Conservation (phyloP, 2,329 filamentous ascomycete genomes). For the Sclerotinia spermophila region DNA sequence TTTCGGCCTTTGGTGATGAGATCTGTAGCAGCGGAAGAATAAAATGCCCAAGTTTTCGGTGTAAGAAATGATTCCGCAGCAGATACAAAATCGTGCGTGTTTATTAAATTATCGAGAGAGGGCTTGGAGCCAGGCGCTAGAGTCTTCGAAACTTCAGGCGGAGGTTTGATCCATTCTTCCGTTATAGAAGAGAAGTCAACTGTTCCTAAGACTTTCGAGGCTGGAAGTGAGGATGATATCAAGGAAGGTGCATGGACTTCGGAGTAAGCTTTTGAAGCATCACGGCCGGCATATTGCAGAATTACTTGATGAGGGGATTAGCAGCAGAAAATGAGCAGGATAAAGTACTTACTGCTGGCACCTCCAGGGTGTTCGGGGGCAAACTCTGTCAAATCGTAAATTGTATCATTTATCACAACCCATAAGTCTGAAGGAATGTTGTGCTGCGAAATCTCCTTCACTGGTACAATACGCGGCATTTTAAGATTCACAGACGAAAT, state of each 20-base stretch:
- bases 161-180: constrained; percentile 45
- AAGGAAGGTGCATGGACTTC: constrained; percentile 50
- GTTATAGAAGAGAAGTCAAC: constrained; percentile 48
- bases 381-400: constrained; percentile 67
- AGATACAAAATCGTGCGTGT: constrained; percentile 56
- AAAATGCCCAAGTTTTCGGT: constrained; percentile 67
- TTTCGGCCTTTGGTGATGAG: constrained; percentile 59
- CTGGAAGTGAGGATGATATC: constrained; percentile 42
- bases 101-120: constrained; percentile 53
- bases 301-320: constrained; percentile 40
- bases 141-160: constrained; percentile 34
- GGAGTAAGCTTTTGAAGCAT: constrained; percentile 52
- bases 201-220: constrained; percentile 47
- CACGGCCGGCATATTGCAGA: constrained; percentile 48
- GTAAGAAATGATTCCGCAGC: constrained; percentile 53
- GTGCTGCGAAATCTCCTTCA: constrained; percentile 47
- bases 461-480: constrained; percentile 37
- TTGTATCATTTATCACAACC: constrained; percentile 64
- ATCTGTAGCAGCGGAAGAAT: constrained; percentile 66
- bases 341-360: constrained; percentile 44
- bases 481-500: background rate
- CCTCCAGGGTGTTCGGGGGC: constrained; percentile 61
- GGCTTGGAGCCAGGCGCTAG: constrained; percentile 29
- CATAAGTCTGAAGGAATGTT: constrained; percentile 52
- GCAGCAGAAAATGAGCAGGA: background rate